Evolutionary conservation across 345 rosid genomes (phyloP).

Genomic region (Gossypium stocksii): DNA sequence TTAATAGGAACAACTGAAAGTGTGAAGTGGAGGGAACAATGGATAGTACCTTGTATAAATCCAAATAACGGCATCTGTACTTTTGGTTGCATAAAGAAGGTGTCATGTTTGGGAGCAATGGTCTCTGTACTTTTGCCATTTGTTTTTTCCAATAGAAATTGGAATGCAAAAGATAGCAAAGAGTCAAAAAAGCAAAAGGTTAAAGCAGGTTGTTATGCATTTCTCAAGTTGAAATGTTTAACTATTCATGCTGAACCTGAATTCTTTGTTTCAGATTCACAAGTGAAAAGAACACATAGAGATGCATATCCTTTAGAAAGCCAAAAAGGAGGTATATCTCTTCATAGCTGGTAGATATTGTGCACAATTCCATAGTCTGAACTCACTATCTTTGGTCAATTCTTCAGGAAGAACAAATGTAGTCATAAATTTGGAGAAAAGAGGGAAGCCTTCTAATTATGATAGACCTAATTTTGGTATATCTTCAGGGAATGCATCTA

Average conservation of each 20-base stretch:
- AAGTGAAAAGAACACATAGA: conserved; percentile 48
- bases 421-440: conserved; percentile 67
- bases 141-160: not conserved
- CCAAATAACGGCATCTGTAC: not conserved
- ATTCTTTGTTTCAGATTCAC: conserved; percentile 44
- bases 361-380: conserved; percentile 13
- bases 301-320: conserved; percentile 46
- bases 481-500: conserved; percentile 38
- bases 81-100: not conserved
- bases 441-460: conserved; percentile 53
- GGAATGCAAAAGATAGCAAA: not conserved
- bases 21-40: conserved; percentile 3
- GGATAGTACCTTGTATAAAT: not conserved
- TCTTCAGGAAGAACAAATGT: conserved; percentile 60
- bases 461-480: conserved; percentile 47
- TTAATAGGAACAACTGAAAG: not conserved
- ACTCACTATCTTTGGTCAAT: conserved; percentile 12
- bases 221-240: conserved; percentile 8
- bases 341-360: conserved; percentile 15
- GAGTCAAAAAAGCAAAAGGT: not conserved
- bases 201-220: not conserved
- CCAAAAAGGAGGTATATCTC: conserved; percentile 63
- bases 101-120: not conserved
- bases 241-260: conserved; percentile 10
- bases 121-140: not conserved